A percentile compares a stretch with the other conserved stretches of the same genome.
phyloP scores from a whole-genome alignment of 2,329 filamentous ascomycete genomes.

The Arthrobotrys entomopaga region DNA sequence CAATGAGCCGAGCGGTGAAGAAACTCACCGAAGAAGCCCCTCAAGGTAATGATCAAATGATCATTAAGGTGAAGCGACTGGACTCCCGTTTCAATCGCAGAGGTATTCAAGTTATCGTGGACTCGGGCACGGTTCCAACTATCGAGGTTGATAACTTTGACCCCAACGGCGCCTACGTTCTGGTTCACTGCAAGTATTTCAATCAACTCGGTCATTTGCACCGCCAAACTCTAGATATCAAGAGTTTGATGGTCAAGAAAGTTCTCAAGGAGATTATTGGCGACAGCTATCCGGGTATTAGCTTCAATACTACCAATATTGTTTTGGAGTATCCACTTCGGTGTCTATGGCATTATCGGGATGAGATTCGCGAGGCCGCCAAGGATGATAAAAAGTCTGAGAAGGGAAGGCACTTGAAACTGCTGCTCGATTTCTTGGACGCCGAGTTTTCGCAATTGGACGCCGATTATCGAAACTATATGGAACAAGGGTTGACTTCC shows the following conservation, averaged over 20 bases:
- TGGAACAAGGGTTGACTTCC: conserved; percentile 58
- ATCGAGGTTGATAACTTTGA: conserved; percentile 44
- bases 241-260: conserved; percentile 57
- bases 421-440: conserved; percentile 56
- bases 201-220: conserved; percentile 43
- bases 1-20: conserved; percentile 50
- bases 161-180: conserved; percentile 47
- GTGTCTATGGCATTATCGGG: conserved; percentile 55
- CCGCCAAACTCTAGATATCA: conserved; percentile 56
- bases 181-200: conserved; percentile 53
- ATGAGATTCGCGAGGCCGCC: conserved; percentile 46
- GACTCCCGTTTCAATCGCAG: conserved; percentile 48
- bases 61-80: conserved; percentile 55
- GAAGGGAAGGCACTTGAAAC: conserved; percentile 55
- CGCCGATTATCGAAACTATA: conserved; percentile 57
- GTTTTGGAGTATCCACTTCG: conserved; percentile 54
- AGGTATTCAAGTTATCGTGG: conserved; percentile 44
- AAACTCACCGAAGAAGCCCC: conserved; percentile 55
- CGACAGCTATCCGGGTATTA: conserved; percentile 56
- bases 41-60: conserved; percentile 54
- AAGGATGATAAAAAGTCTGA: conserved; percentile 51
- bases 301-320: conserved; percentile 55
- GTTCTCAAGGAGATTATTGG: conserved; percentile 56
- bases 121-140: conserved; percentile 47
- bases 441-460: conserved; percentile 55